phyloP scores from a whole-genome alignment of 805 yeast genomes.

The Saturnispora hagleri region DNA sequence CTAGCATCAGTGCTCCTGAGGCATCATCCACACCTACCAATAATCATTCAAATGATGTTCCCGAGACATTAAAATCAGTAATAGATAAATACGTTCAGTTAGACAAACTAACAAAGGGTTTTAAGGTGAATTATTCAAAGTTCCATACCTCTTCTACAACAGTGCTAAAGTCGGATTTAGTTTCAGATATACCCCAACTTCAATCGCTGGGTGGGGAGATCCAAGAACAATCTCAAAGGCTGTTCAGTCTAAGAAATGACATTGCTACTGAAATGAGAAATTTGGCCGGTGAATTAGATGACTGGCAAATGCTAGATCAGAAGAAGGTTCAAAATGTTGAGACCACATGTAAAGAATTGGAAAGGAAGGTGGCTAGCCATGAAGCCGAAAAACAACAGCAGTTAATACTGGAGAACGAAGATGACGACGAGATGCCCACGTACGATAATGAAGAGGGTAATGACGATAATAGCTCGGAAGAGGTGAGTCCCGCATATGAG shows the following conservation, averaged over 20 bases:
- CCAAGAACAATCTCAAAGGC: slow-evolving; percentile 13
- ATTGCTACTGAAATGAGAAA: slow-evolving; percentile 21
- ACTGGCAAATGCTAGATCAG: slow-evolving; percentile 21
- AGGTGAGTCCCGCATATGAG: slow-evolving; percentile 5
- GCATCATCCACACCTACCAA: not conserved
- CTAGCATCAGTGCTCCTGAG: not conserved
- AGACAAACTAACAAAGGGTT: slow-evolving; percentile 2
- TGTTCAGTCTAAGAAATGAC: slow-evolving; percentile 16
- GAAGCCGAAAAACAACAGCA: slow-evolving; percentile 6
- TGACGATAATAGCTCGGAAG: not conserved
- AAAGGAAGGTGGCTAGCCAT: slow-evolving; percentile 1
- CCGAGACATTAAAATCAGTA: slow-evolving; percentile 4
- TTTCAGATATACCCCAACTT: slow-evolving; percentile 1
- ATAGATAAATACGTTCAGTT: slow-evolving; percentile 6
- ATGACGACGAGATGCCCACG: not conserved
- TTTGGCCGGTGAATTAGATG: slow-evolving; percentile 23
- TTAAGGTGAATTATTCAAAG: slow-evolving; percentile 21
- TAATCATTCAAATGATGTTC: not conserved
- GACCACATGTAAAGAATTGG: not conserved
- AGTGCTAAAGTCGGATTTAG: not conserved
- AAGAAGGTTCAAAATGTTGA: slow-evolving; percentile 5
- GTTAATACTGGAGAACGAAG: slow-evolving; percentile 1
- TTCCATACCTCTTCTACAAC: slow-evolving; percentile 12
- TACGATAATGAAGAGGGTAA: not conserved
- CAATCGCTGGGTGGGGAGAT: slow-evolving; percentile 17